Percentiles rank a stretch among this genome's conserved stretches.
Conservation (phyloP, 1,284 basidiomycete species). For the Ceratobasidium sp. region DNA sequence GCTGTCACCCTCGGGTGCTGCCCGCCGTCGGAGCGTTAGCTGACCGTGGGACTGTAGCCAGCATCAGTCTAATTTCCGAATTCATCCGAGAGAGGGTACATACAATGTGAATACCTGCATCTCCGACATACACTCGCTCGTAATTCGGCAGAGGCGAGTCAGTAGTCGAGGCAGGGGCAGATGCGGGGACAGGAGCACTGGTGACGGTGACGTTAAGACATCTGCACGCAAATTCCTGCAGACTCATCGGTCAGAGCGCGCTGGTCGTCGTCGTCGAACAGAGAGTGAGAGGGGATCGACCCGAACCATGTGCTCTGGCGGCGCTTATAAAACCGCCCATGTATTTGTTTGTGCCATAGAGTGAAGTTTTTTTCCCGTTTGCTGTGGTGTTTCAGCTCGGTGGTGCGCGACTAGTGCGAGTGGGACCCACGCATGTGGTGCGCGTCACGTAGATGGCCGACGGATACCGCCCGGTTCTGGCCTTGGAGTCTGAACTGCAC, state of each 20-base stretch:
- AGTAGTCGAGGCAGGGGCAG: neutral
- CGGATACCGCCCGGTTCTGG: neutral
- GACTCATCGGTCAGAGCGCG: slow-evolving; percentile 26
- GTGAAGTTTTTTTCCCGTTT: too few relatives aligned
- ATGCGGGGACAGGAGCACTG: neutral
- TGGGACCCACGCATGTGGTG: neutral
- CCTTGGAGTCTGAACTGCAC: neutral
- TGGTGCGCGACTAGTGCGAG: slow-evolving; percentile 4
- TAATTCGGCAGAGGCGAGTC: slow-evolving; percentile 56
- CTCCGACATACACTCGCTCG: slow-evolving; percentile 65
- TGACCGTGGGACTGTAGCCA: slow-evolving; percentile 71
- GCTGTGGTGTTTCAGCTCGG: slow-evolving; percentile 22
- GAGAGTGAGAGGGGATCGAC: slow-evolving; percentile 27
- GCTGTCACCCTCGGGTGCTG: slow-evolving; percentile 49
- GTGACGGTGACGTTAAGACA: slow-evolving; percentile 43
- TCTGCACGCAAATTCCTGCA: slow-evolving; percentile 43
- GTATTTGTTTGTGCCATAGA: slow-evolving; percentile 32
- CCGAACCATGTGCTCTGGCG: slow-evolving; percentile 3
- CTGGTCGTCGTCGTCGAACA: slow-evolving; percentile 9
- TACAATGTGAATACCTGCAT: slow-evolving; percentile 72
- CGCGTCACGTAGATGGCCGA: neutral
- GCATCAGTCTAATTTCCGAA: slow-evolving; percentile 40
- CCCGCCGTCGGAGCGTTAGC: slow-evolving; percentile 62
- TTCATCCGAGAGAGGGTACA: slow-evolving; percentile 46
- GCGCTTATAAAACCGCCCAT: slow-evolving; percentile 28